Percentiles rank a stretch among this genome's conserved stretches.
These are phyloP conservation scores for Thielaviopsis ethacetica DNA, from an alignment of 2,329 filamentous ascomycete species.

Conservation along the genomic window DNA sequence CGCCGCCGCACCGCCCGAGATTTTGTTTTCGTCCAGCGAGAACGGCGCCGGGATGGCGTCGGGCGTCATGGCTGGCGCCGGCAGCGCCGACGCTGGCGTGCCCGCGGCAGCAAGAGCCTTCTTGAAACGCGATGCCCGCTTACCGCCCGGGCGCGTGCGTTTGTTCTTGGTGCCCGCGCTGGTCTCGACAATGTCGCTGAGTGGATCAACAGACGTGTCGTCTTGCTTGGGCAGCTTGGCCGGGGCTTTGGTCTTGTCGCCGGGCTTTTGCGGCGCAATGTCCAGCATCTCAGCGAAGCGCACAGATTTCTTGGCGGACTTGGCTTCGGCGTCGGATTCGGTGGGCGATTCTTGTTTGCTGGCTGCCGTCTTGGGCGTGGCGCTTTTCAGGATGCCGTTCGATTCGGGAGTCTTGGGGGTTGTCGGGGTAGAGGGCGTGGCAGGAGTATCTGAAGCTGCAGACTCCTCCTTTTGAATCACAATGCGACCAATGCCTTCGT, in stretches of 20 bases:
- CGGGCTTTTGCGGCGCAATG: slow-evolving; percentile 34
- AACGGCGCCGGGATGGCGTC: slow-evolving; percentile 8
- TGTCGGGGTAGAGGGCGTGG: slow-evolving; percentile 13
- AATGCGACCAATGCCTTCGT: slow-evolving; percentile 41
- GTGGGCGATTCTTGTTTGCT: slow-evolving; percentile 11
- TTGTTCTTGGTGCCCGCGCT: slow-evolving; percentile 13
- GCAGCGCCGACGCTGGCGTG: neutral
- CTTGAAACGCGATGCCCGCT: slow-evolving; percentile 36
- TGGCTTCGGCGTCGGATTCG: slow-evolving; percentile 3
- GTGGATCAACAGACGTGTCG: slow-evolving; percentile 25
- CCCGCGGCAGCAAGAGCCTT: slow-evolving; percentile 19
- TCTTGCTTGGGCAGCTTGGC: slow-evolving; percentile 14
- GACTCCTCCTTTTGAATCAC: slow-evolving; percentile 23
- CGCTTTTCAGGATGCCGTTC: slow-evolving; percentile 18
- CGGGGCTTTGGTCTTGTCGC: slow-evolving; percentile 4
- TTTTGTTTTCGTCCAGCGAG: slow-evolving; percentile 8
- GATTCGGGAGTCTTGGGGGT: neutral
- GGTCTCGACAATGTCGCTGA: slow-evolving; percentile 38
- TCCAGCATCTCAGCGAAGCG: slow-evolving; percentile 65
- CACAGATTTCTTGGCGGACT: slow-evolving; percentile 48
- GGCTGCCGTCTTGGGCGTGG: slow-evolving; percentile 13
- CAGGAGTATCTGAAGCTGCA: slow-evolving; percentile 10
- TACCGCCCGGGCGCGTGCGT: slow-evolving; percentile 12
- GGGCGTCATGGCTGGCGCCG: slow-evolving; percentile 7
- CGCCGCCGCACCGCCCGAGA: slow-evolving; percentile 28